A percentile compares a stretch with the other conserved stretches of the same genome.
Evolutionary conservation across 441 rosid genomes (phyloP).

Genomic region (Populus hybrid): DNA sequence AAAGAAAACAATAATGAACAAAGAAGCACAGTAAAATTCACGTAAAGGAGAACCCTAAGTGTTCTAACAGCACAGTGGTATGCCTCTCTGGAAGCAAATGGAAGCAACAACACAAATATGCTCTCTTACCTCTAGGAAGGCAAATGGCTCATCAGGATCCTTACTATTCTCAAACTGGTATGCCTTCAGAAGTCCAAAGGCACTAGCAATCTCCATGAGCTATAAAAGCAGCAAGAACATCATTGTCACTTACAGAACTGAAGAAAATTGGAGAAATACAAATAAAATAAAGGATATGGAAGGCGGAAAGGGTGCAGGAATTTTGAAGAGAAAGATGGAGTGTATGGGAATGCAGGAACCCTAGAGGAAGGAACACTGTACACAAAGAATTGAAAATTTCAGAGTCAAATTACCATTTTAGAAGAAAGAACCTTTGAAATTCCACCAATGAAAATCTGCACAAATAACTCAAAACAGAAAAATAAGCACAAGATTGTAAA

Average conservation of each 20-base stretch:
- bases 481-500: constrained; percentile 6
- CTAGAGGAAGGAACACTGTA: constrained; percentile 1
- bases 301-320: background rate
- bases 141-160: constrained; percentile 38
- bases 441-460: constrained; percentile 94
- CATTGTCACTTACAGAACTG: background rate
- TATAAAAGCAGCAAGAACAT: constrained; percentile 33
- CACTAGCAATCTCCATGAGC: constrained; percentile 81
- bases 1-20: constrained; percentile 4
- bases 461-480: constrained; percentile 17
- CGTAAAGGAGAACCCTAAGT: background rate
- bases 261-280: constrained; percentile 6
- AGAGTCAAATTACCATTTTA: constrained; percentile 62
- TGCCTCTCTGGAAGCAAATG: constrained; percentile 5
- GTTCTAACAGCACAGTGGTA: background rate
- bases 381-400: constrained; percentile 9
- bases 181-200: constrained; percentile 83
- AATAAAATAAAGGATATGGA: background rate
- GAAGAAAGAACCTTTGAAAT: constrained; percentile 67
- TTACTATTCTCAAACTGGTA: constrained; percentile 49
- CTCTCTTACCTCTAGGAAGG: constrained; percentile 79
- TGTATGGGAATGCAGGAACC: constrained; percentile 12
- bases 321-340: background rate
- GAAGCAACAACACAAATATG: constrained; percentile 11
- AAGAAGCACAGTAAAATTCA: background rate